Percentiles rank a stretch among this genome's conserved stretches.
Conservation (phyloP, 495 filamentous ascomycete species). For the Aspergillus bertholletiae region DNA sequence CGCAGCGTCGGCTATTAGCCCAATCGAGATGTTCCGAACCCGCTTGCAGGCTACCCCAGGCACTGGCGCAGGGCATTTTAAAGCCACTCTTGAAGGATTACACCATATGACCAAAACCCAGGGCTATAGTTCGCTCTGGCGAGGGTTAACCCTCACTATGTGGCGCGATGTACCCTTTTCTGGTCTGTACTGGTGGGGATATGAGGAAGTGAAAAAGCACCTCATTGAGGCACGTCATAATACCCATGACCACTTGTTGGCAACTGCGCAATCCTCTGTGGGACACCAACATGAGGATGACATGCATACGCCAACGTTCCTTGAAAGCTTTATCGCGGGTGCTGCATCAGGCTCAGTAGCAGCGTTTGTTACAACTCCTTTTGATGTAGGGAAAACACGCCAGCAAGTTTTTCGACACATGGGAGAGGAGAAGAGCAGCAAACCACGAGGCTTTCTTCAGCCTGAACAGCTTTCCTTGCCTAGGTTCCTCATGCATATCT, state of each 20-base stretch:
- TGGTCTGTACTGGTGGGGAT: slow-evolving; percentile 96
- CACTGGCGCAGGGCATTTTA: slow-evolving; percentile 58
- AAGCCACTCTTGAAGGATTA: slow-evolving; percentile 69
- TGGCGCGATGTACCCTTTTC: slow-evolving; percentile 98
- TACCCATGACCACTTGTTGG: slow-evolving; percentile 23
- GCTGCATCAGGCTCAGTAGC: slow-evolving; percentile 78
- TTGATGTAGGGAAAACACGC: slow-evolving; percentile 95
- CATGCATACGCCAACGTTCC: slow-evolving; percentile 57
- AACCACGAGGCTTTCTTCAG: slow-evolving; percentile 30
- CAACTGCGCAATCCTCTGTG: slow-evolving; percentile 16
- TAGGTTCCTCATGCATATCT: slow-evolving; percentile 82
- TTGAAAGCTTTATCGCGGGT: slow-evolving; percentile 86
- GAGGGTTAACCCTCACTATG: slow-evolving; percentile 86
- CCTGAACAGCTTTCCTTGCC: slow-evolving; percentile 75
- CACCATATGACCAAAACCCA: slow-evolving; percentile 71
- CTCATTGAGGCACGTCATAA: slow-evolving; percentile 62
- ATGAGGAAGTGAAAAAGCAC: slow-evolving; percentile 70
- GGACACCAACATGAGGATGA: slow-evolving; percentile 35
- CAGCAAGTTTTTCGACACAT: slow-evolving; percentile 71
- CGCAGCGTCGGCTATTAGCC: slow-evolving; percentile 79
- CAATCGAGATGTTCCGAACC: slow-evolving; percentile 93
- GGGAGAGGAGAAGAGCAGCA: slow-evolving; percentile 31
- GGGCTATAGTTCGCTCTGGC: slow-evolving; percentile 83
- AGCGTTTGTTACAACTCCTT: slow-evolving; percentile 88
- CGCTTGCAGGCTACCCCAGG: slow-evolving; percentile 75